A percentile compares a stretch with the other conserved stretches of the same genome.
These are phyloP conservation scores for Scheffersomyces ergatensis DNA, from an alignment of 805 yeast species.

Conservation along the genomic window DNA sequence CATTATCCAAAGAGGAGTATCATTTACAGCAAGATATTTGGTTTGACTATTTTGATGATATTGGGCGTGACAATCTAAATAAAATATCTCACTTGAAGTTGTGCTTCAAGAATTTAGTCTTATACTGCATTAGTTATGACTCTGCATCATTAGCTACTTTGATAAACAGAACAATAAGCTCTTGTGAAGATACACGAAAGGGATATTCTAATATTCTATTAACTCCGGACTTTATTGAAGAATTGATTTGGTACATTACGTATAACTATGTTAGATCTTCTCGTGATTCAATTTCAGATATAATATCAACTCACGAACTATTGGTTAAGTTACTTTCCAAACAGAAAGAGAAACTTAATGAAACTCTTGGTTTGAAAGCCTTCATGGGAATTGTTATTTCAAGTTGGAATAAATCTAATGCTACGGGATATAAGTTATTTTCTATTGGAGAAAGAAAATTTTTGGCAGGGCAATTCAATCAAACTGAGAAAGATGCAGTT, in stretches of 20 bases:
- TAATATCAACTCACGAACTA: slow-evolving; percentile 22
- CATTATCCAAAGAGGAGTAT: slow-evolving; percentile 27
- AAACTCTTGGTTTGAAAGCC: slow-evolving; percentile 24
- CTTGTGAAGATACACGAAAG: slow-evolving; percentile 13
- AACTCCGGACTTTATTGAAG: slow-evolving; percentile 18
- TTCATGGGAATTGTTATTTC: slow-evolving; percentile 37
- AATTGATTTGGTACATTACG: slow-evolving; percentile 27
- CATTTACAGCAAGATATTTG: slow-evolving; percentile 36
- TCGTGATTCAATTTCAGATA: slow-evolving; percentile 1
- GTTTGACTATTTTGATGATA: slow-evolving; percentile 21
- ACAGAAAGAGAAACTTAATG: slow-evolving; percentile 8
- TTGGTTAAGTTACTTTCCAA: slow-evolving; percentile 17
- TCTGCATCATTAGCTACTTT: slow-evolving; percentile 16
- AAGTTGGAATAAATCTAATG: slow-evolving; percentile 18
- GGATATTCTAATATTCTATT: slow-evolving; percentile 20
- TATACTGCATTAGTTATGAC: slow-evolving; percentile 23
- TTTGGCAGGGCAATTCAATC: slow-evolving; percentile 3
- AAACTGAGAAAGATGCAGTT: slow-evolving; percentile 15
- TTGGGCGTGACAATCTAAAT: slow-evolving; percentile 18
- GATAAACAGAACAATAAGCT: slow-evolving; percentile 14
- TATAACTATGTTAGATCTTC: slow-evolving; percentile 8
- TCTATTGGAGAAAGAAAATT: slow-evolving; percentile 22
- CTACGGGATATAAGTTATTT: slow-evolving; percentile 25
- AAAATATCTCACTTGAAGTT: slow-evolving; percentile 15
- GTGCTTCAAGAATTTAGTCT: slow-evolving; percentile 25